phyloP scores from a whole-genome alignment of 139 green algal species.

The Asterochloris erici region DNA sequence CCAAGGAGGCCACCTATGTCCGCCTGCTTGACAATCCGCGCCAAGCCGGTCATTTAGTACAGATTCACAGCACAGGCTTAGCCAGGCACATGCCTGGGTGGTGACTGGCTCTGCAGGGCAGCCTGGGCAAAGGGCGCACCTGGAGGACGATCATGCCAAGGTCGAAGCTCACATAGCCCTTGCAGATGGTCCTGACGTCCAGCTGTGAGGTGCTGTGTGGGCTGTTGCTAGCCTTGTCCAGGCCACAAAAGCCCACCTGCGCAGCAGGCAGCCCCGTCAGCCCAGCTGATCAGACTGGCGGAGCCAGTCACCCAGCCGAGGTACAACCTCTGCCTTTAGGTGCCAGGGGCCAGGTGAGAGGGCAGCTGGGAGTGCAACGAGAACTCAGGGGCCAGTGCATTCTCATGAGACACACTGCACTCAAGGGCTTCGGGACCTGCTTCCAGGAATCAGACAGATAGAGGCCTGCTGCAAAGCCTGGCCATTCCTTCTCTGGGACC shows the following conservation, averaged over 20 bases:
- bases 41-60: no score
- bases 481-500: not conserved
- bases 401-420: not conserved
- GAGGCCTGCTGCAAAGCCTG: not conserved
- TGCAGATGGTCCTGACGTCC: slow-evolving; percentile 21
- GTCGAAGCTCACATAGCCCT: slow-evolving; percentile 19
- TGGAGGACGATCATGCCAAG: slow-evolving; percentile 12
- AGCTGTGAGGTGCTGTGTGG: slow-evolving; percentile 5
- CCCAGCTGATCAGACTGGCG: not conserved
- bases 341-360: not conserved
- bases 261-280: not conserved
- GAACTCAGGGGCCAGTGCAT: not conserved
- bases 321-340: not conserved
- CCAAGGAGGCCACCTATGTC: no score
- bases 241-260: slow-evolving; percentile 24
- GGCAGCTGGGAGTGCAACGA: not conserved
- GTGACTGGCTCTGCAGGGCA: no score
- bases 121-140: not conserved
- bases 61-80: no score
- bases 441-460: not conserved
- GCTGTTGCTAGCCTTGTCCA: slow-evolving; percentile 7
- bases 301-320: not conserved
- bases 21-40: no score
- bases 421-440: not conserved
- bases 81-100: no score